Base-by-base conservation (phyloP, 2,329 filamentous ascomycete genomes). In the Coniochaeta prunicola region DNA sequence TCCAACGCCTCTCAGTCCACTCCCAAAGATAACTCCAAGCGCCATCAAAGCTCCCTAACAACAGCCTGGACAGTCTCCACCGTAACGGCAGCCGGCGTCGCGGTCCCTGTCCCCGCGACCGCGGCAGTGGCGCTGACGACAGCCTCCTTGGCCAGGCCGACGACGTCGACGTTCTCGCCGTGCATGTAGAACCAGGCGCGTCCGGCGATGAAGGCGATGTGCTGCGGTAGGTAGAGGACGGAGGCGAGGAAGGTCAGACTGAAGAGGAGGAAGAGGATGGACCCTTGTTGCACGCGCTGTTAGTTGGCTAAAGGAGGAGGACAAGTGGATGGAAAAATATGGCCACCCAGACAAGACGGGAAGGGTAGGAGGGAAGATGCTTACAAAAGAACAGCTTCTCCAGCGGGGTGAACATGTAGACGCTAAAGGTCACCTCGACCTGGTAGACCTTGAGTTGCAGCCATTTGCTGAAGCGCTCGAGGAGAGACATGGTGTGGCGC, bases 301-400 rank as follows among this genome's bases (percentile, higher is more conserved):
- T 53, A 59, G 53, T 50, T 53, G 58, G 40, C 19, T 8, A 15
- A 26, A 58, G 36, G 9, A 59, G 17, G 19, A 28, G 17, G 21
- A 50, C 40, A 36, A n/a, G 57, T 36, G 24, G 53, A 57, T 9
- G 24, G 2, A 7, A 30, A n/a, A 28, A n/a, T n/a, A n/a, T n/a
- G n/a, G n/a, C n/a, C n/a, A n/a, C n/a, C n/a, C n/a, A n/a, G n/a
- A n/a, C n/a, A n/a, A n/a, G n/a, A n/a, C n/a, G n/a, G n/a, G n/a
- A n/a, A n/a, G n/a, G n/a, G n/a, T n/a, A n/a, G 21, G 24, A 17
- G 26, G 9, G 48, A 56, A 26, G 21, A 13, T 6, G 75, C 91
- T 59, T 83, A 97, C 94, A 97, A 77, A 97, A 96, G 68, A 96
- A 88, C 76, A 96, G 93, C 74, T 96, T 96, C 80, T 99, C 94